Conservation (phyloP, 805 yeast genomes). For the Zygoascus ofunaensis region DNA sequence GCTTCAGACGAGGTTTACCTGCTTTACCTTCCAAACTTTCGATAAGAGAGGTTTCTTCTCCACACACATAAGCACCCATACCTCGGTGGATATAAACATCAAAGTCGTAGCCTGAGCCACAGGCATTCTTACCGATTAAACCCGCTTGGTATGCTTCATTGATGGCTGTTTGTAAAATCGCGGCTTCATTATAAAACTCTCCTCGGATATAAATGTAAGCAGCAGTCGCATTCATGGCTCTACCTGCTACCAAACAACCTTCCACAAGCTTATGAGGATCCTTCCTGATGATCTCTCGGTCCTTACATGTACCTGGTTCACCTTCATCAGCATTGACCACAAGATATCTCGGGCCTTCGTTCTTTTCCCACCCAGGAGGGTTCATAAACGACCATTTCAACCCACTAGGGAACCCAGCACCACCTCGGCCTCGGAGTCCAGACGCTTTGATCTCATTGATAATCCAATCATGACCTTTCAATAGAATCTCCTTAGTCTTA, state of each 20-base stretch:
- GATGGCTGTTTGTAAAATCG: constrained; percentile 65
- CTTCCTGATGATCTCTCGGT: constrained; percentile 81
- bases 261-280: constrained; percentile 88
- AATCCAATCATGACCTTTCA: constrained; percentile 84
- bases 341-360: constrained; percentile 77
- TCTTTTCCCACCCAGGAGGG: constrained; percentile 93
- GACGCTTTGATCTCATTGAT: constrained; percentile 78
- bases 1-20: constrained; percentile 88
- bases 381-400: constrained; percentile 90
- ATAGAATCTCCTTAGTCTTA: constrained; percentile 75
- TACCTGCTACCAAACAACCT: constrained; percentile 83
- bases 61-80: constrained; percentile 89
- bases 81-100: constrained; percentile 84
- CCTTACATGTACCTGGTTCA: constrained; percentile 92
- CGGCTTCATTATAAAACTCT: constrained; percentile 79
- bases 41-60: constrained; percentile 85
- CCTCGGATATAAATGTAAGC: constrained; percentile 89
- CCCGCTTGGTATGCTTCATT: constrained; percentile 82
- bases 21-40: constrained; percentile 89
- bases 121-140: constrained; percentile 70
- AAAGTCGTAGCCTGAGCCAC: constrained; percentile 79
- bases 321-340: constrained; percentile 93
- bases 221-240: constrained; percentile 90
- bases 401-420: constrained; percentile 90
- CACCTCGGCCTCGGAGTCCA: constrained; percentile 86